Evolutionary conservation across 1,139 yeast species (phyloP), one percentile per base, ranked within the genome.

Genomic region (Insectozyma bohioensis): DNA sequence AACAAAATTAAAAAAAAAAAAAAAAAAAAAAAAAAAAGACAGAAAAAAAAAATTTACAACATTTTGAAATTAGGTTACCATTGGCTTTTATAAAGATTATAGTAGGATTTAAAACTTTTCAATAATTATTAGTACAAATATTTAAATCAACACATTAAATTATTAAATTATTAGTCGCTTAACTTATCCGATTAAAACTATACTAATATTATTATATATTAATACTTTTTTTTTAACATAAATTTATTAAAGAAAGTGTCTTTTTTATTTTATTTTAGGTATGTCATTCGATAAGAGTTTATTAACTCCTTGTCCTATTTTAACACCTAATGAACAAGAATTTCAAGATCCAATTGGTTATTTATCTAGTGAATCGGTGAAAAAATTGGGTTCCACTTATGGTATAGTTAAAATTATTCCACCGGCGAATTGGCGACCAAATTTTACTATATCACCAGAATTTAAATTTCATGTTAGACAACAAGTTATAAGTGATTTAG

Each of bases 341-440:
- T 81, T 84, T 48, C 50, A 47, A 4, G 72, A 78, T 46, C 92
- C 92, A 1, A 78, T 83, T 26, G 61, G 58, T 4, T 84, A 76
- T 48, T 57, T 84, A 20, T 75, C 84, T 1, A 63, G 77, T 14
- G 61, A 68, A 0, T 71, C 67, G 30, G 59, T 78, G 4, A 56
- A 67, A 9, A 47, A 58, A n/a, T 47, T 80, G 17, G 94, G 92
- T 4, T 60, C 59, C 8, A 54, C 63, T 30, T 82, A 65, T 51
- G 94, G 94, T 1, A 69, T 84, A 46, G 56, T 84, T 19, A 84
- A 83, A 49, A 46, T 84, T 1, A 65, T 74, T 1, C 88, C 94
- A 2, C 92, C 92, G 0, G 37, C 43, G 4, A 61, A 51, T 9
- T 80, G 85, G 75, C 58, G 59, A 34, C 81, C 84, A 2, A 45